phyloP scores from a whole-genome alignment of 805 yeast species.

The Nakazawaea populi region DNA sequence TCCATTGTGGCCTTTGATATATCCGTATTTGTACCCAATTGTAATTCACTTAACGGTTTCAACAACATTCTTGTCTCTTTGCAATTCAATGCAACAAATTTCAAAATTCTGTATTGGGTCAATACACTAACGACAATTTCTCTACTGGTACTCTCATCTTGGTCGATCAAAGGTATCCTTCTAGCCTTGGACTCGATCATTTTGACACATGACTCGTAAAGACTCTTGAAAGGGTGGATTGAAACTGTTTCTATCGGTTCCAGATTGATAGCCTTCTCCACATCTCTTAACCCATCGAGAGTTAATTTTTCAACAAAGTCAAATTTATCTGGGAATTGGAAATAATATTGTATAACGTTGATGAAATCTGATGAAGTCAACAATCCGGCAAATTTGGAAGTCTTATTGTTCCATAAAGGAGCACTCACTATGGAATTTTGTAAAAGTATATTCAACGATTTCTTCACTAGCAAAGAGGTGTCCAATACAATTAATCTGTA shows the following conservation, averaged over 20 bases:
- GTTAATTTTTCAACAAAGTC: conserved; percentile 84
- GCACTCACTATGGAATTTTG: conserved; percentile 96
- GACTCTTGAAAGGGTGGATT: conserved; percentile 83
- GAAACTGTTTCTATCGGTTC: conserved; percentile 80
- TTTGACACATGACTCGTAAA: conserved; percentile 88
- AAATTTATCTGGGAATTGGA: conserved; percentile 81
- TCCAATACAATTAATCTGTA: conserved; percentile 91
- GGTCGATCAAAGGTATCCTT: conserved; percentile 90
- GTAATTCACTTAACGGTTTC: conserved; percentile 66
- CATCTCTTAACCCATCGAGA: conserved; percentile 76
- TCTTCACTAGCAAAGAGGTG: conserved; percentile 83
- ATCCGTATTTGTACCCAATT: conserved; percentile 48
- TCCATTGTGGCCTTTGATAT: conserved; percentile 81
- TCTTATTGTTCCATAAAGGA: conserved; percentile 91
- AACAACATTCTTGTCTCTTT: conserved; percentile 83
- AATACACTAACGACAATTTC: conserved; percentile 93
- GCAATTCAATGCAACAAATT: conserved; percentile 93
- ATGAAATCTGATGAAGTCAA: conserved; percentile 89
- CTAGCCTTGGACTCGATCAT: conserved; percentile 88
- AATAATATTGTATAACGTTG: conserved; percentile 90
- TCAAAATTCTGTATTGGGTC: conserved; percentile 92
- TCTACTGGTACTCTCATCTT: conserved; percentile 85
- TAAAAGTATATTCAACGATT: conserved; percentile 79
- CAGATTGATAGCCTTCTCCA: conserved; percentile 83
- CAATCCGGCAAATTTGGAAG: conserved; percentile 89